Conservation (phyloP, 2,329 filamentous ascomycete genomes). For the Cercospora sp. region DNA sequence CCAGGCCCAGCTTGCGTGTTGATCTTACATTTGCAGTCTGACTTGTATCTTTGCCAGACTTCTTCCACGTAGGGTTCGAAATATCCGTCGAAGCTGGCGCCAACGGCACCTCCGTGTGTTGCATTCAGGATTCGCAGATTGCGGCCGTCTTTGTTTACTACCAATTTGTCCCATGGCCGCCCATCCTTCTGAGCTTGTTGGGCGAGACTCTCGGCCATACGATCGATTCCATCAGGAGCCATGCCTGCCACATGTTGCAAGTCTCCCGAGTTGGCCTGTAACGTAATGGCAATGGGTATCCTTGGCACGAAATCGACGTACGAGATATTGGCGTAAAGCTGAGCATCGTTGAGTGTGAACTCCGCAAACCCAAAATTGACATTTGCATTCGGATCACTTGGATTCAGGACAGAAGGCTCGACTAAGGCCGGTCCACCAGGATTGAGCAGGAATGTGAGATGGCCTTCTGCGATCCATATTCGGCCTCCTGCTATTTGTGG, state of each 20-base stretch:
- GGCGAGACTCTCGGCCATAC: conserved; percentile 56
- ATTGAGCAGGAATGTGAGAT: conserved; percentile 42
- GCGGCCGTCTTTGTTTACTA: conserved; percentile 46
- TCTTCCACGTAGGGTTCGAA: conserved; percentile 55
- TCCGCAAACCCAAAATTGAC: conserved; percentile 51
- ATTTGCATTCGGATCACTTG: conserved; percentile 48
- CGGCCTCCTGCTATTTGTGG: conserved; percentile 42
- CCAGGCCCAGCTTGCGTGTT: conserved; percentile 66
- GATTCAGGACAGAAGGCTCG: conserved; percentile 41
- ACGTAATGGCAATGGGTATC: conserved; percentile 45
- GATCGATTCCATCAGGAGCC: conserved; percentile 57
- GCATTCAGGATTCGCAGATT: conserved; percentile 50
- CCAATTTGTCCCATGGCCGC: conserved; percentile 64
- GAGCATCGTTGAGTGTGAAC: conserved; percentile 51
- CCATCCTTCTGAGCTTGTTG: conserved; percentile 60
- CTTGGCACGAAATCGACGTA: conserved; percentile 43
- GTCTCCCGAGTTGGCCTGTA: conserved; percentile 42
- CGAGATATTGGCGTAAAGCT: conserved; percentile 51
- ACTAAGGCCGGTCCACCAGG: conserved; percentile 42
- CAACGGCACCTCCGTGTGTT: conserved; percentile 50
- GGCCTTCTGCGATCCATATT: conserved; percentile 42
- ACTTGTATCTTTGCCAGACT: conserved; percentile 55
- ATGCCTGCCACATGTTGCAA: conserved; percentile 60
- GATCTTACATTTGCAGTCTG: conserved; percentile 52
- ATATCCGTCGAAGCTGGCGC: conserved; percentile 55